Evolutionary conservation across 2,329 filamentous ascomycete species (phyloP).

Genomic region (Colletotrichum theobromicola): DNA sequence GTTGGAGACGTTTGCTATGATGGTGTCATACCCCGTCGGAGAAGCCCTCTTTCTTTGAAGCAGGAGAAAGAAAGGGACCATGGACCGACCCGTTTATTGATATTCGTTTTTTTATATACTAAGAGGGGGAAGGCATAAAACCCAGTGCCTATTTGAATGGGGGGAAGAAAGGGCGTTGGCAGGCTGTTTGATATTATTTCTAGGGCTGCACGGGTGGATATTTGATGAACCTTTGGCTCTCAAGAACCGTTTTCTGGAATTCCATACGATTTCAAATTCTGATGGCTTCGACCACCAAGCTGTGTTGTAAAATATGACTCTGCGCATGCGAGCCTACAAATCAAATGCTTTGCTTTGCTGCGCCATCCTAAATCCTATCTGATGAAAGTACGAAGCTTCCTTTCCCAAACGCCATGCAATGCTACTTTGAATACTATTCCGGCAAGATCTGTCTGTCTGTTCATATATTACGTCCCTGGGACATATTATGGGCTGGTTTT

Average conservation of each 20-base stretch:
- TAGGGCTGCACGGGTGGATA: neutral
- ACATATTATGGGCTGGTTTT: neutral
- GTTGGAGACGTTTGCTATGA: neutral
- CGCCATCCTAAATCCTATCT: neutral
- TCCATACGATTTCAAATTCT: neutral
- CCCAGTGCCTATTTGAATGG: neutral
- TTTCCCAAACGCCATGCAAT: conserved; percentile 39
- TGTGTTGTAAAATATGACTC: neutral
- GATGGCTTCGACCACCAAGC: neutral
- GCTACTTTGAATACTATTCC: conserved; percentile 21
- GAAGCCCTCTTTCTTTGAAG: neutral
- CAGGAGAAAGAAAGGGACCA: neutral
- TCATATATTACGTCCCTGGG: neutral
- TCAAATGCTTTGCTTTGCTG: neutral
- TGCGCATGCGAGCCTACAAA: neutral
- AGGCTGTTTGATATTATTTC: neutral
- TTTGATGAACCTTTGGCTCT: neutral
- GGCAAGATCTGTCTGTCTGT: neutral
- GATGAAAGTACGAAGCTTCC: conserved; percentile 2
- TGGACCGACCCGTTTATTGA: neutral
- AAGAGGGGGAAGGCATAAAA: neutral
- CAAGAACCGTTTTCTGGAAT: neutral
- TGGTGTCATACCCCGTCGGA: conserved; percentile 12
- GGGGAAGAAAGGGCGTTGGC: neutral
- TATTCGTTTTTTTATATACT: neutral